Evolutionary conservation across 1,139 yeast species (phyloP).

Genomic region (Candida pseudoviswanathii): DNA sequence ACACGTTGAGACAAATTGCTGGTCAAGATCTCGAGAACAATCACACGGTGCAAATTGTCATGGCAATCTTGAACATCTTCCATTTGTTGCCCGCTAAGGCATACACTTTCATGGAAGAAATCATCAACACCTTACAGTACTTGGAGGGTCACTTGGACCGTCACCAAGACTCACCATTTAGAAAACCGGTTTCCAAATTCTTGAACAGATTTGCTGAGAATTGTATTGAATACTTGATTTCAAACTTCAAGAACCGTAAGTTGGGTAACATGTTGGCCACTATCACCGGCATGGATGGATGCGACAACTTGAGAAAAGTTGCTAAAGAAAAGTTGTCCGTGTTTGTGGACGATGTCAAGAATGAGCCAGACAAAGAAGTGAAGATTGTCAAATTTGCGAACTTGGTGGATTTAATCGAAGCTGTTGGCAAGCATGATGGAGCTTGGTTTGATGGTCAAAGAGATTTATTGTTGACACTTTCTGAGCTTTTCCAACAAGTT

Average conservation of each 20-base stretch:
- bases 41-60: slow-evolving; percentile 81
- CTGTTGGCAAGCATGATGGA: slow-evolving; percentile 53
- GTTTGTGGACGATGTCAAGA: slow-evolving; percentile 36
- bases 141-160: slow-evolving; percentile 85
- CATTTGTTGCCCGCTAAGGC: slow-evolving; percentile 93
- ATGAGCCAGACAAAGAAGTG: slow-evolving; percentile 53
- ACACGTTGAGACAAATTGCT: slow-evolving; percentile 68
- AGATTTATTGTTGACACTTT: slow-evolving; percentile 49
- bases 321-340: slow-evolving; percentile 55
- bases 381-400: slow-evolving; percentile 71
- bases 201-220: slow-evolving; percentile 81
- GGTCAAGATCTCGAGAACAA: slow-evolving; percentile 77
- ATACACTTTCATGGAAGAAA: slow-evolving; percentile 85
- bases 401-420: slow-evolving; percentile 61
- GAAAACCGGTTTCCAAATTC: slow-evolving; percentile 88
- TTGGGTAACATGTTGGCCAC: slow-evolving; percentile 68
- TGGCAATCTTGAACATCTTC: slow-evolving; percentile 88
- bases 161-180: slow-evolving; percentile 84
- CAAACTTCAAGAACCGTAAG: slow-evolving; percentile 66
- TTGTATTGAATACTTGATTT: slow-evolving; percentile 68
- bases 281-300: slow-evolving; percentile 60
- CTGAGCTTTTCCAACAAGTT: slow-evolving; percentile 48
- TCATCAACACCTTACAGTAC: slow-evolving; percentile 72
- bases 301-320: slow-evolving; percentile 56
- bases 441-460: slow-evolving; percentile 66